Conservation (phyloP, 768 basidiomycete genomes). For the Ephemerocybe angulata region DNA sequence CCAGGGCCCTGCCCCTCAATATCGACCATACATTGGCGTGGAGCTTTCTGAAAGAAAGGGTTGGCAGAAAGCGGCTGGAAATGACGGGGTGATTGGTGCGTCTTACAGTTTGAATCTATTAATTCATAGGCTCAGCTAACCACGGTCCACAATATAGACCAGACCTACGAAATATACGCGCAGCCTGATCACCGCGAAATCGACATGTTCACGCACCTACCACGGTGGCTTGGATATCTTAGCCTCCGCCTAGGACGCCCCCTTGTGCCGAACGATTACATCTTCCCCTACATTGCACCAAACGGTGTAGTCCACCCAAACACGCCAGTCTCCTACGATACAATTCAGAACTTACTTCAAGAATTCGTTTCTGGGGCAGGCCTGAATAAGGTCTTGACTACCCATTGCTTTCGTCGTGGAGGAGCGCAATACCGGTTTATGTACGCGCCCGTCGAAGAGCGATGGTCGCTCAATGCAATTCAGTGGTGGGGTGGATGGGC, state of each 20-base stretch:
- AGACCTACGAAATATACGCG: conserved; percentile 33
- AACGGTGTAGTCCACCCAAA: conserved; percentile 24
- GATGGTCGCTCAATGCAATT: conserved; percentile 32
- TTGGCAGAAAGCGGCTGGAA: conserved; percentile 25
- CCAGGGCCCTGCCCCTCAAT: conserved; percentile 14
- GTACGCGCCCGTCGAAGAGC: conserved; percentile 28
- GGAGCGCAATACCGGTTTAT: conserved; percentile 39
- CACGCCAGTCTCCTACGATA: conserved; percentile 24
- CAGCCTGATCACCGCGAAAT: conserved; percentile 26
- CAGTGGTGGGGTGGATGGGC: conserved; percentile 46
- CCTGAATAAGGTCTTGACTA: conserved; percentile 24
- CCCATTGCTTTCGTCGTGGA: conserved; percentile 34
- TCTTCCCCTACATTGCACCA: conserved; percentile 30
- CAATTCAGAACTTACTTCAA: conserved; percentile 23
- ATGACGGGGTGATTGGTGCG: conserved; percentile 16
- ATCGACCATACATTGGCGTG: conserved; percentile 17
- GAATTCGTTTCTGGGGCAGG: conserved; percentile 24
- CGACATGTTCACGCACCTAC: conserved; percentile 27
- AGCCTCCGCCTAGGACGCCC: conserved; percentile 14
- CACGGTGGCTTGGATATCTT: conserved; percentile 21
- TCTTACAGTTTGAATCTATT: conserved; percentile 1
- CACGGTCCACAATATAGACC: conserved; percentile 10
- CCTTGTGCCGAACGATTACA: conserved; percentile 25
- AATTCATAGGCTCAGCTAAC: neutral
- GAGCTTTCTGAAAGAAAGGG: conserved; percentile 24